Evolutionary conservation across 805 yeast genomes (phyloP), one percentile per base, ranked within the genome.

Genomic region (Schizosaccharomyces cryophilus): DNA sequence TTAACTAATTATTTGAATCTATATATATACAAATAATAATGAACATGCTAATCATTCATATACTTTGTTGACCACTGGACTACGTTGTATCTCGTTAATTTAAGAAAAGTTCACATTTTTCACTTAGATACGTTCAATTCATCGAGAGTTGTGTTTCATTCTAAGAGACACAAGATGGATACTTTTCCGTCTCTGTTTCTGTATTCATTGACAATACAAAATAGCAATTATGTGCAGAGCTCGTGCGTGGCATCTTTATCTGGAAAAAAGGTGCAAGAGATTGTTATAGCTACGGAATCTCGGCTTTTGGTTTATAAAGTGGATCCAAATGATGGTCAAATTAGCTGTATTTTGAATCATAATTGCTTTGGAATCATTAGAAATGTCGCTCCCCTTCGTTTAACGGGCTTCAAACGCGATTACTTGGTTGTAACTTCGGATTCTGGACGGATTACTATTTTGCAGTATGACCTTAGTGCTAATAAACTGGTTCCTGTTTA

Each of bases 241-340:
- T 77, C 88, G 1, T 73, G 82, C n/a, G 75, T 80, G 5, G 96
- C 95, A 1, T 78, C 77, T 64, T 87, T 88, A 68, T 71, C 78
- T 0, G 87, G 77, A 13, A 70, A 68, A 64, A 78, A 77, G 67
- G 67, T 75, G 21, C 90, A 85, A 67, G 85, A 82, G 63, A 72
- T 87, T 26, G 78, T 84, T 13, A 69, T 80, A 40, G 82, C 83
- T 4, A 75, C 80, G 4, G 75, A 80, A 24, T 75, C 82, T 13
- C 71, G 75, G 58, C 67, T 87, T 5, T 82, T 79, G 61, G 70
- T 84, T 4, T 77, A 77, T 71, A 73, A 71, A 56, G 76, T 79
- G 40, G 80, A 83, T 64, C 69, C 78, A 17, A 73, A 76, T 2
- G 74, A 79, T 0, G 95, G 89, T 0, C 75, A 76, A 51, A 69